These are phyloP conservation scores for Tricholoma matsutake DNA, from an alignment of 768 basidiomycete genomes.

Conservation along the genomic window DNA sequence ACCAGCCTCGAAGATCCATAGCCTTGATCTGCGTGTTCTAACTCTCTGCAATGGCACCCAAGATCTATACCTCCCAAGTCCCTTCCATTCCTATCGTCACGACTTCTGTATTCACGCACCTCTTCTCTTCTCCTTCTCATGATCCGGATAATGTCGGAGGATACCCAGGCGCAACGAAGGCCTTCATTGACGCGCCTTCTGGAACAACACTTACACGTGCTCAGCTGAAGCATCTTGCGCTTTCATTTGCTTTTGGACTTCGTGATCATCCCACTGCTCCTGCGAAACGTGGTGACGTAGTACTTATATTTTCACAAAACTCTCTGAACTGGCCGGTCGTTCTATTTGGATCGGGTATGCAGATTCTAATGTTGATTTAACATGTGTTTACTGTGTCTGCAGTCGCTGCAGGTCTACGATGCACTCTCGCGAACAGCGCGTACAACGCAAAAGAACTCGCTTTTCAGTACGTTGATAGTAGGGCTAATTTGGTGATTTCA, in stretches of 20 bases:
- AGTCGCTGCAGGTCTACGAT: constrained; percentile 64
- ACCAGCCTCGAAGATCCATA: too few relatives aligned
- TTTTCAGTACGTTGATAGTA: constrained; percentile 68
- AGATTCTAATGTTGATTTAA: not conserved
- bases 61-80: constrained; percentile 46
- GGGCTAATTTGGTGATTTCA: constrained; percentile 60
- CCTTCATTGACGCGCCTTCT: constrained; percentile 65
- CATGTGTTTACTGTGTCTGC: not conserved
- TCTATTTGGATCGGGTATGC: constrained; percentile 41
- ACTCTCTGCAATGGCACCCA: constrained; percentile 31
- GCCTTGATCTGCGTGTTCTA: too few relatives aligned
- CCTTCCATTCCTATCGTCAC: constrained; percentile 36
- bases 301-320: constrained; percentile 70
- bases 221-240: constrained; percentile 48
- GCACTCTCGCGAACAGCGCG: constrained; percentile 70
- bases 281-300: constrained; percentile 49
- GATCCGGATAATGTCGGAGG: constrained; percentile 35
- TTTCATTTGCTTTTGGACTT: constrained; percentile 60
- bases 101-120: constrained; percentile 47
- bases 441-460: constrained; percentile 69
- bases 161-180: constrained; percentile 42
- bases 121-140: constrained; percentile 33
- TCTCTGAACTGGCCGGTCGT: constrained; percentile 50
- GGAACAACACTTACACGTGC: constrained; percentile 55
- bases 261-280: constrained; percentile 34